These are phyloP conservation scores for Plicaturopsis crispa DNA, from an alignment of 768 basidiomycete genomes.

Conservation along the genomic window DNA sequence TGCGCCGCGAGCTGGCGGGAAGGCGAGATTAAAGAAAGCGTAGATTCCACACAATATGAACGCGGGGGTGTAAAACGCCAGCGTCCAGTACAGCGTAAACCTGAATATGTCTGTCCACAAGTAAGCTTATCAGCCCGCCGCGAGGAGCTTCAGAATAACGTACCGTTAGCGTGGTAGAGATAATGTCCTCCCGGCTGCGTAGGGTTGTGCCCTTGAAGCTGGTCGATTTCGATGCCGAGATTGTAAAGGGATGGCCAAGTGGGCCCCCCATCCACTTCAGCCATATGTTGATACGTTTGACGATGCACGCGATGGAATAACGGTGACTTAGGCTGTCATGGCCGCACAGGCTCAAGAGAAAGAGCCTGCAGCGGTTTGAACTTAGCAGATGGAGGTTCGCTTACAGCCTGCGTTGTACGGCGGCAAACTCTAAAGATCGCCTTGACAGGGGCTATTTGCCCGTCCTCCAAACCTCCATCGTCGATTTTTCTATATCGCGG, in stretches of 20 bases:
- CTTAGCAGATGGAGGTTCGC: no score
- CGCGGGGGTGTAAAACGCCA: conserved; percentile 36
- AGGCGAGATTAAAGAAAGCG: conserved; percentile 33
- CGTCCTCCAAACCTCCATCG: no score
- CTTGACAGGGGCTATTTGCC: no score
- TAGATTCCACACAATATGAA: conserved; percentile 31
- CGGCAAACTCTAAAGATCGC: neutral
- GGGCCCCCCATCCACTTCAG: conserved; percentile 4
- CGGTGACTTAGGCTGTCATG: no score
- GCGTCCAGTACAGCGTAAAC: conserved; percentile 41
- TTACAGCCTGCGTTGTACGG: neutral
- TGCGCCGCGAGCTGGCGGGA: conserved; percentile 20
- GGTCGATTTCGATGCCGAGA: conserved; percentile 24
- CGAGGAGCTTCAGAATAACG: neutral
- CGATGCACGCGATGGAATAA: neutral
- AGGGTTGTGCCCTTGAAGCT: conserved; percentile 13
- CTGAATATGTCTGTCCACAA: conserved; percentile 27
- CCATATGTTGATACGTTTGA: neutral
- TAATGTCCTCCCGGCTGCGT: conserved; percentile 25
- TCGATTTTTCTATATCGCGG: no score
- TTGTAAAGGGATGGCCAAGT: conserved; percentile 31
- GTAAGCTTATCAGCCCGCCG: neutral
- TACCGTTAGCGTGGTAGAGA: conserved; percentile 25
- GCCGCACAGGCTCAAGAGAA: no score
- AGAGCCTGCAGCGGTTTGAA: no score